Conservation (phyloP, 257 asterid genomes). For the Perilla frutescens region DNA sequence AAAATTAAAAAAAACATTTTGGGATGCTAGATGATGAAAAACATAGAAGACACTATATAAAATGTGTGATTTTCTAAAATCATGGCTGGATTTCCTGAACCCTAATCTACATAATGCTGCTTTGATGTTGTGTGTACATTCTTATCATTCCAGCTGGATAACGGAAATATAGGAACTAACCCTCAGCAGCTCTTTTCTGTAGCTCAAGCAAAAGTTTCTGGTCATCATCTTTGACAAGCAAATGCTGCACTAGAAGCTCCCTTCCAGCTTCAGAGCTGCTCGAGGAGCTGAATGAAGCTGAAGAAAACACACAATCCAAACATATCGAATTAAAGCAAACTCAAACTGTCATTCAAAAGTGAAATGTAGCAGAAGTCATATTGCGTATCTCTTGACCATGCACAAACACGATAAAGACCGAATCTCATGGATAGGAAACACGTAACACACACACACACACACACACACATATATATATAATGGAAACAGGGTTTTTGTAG, state of each 20-base stretch:
- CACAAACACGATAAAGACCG: background rate
- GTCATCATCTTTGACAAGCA: slow-evolving; percentile 93
- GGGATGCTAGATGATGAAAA: too few relatives aligned
- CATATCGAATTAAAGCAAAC: slow-evolving; percentile 17
- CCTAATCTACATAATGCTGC: background rate
- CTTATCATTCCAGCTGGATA: background rate
- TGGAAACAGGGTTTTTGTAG: slow-evolving; percentile 18
- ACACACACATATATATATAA: too few relatives aligned
- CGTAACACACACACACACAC: too few relatives aligned
- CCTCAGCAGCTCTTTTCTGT: slow-evolving; percentile 69
- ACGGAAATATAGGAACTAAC: slow-evolving; percentile 45
- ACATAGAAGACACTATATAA: too few relatives aligned
- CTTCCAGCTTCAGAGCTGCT: slow-evolving; percentile 57
- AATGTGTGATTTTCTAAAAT: slow-evolving; percentile 6
- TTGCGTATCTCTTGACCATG: slow-evolving; percentile 12
- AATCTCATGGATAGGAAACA: background rate
- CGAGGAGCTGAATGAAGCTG: slow-evolving; percentile 75
- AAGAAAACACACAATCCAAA: slow-evolving; percentile 33
- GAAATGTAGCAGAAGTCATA: slow-evolving; percentile 5
- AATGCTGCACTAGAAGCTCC: slow-evolving; percentile 92
- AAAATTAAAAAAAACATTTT: too few relatives aligned
- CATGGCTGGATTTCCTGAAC: background rate
- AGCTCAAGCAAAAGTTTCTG: slow-evolving; percentile 77
- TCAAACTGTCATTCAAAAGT: background rate
- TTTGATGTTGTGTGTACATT: background rate